phyloP scores from a whole-genome alignment of 2,329 filamentous ascomycete genomes.

The Trichoderma simmonsii region DNA sequence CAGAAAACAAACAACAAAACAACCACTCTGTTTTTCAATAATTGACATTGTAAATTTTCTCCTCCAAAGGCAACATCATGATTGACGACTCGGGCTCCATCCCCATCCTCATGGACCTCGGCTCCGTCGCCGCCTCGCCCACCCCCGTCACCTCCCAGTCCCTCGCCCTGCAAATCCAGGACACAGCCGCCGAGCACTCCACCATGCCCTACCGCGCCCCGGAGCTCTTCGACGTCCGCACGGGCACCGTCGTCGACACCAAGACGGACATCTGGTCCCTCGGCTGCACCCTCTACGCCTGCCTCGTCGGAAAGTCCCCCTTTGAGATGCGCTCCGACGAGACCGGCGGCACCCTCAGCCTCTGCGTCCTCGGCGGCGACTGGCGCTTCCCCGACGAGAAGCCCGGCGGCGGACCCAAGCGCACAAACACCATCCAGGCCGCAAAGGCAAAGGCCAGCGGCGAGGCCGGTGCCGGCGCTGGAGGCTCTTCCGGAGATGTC shows the following conservation, averaged over 20 bases:
- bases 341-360: conserved; percentile 87
- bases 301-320: conserved; percentile 91
- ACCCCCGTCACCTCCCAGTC: conserved; percentile 87
- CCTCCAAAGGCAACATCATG: conserved; percentile 80
- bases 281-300: conserved; percentile 96
- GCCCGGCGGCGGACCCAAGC: conserved; percentile 48
- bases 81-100: conserved; percentile 85
- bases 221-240: conserved; percentile 97
- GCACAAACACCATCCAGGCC: conserved; percentile 41
- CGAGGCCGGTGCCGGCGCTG: conserved; percentile 26
- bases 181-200: conserved; percentile 90
- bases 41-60: background rate
- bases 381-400: conserved; percentile 95
- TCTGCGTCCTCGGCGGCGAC: conserved; percentile 89
- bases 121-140: conserved; percentile 82
- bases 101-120: conserved; percentile 96
- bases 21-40: background rate
- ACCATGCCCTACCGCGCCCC: conserved; percentile 99
- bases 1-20: conserved; percentile 52
- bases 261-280: conserved; percentile 98
- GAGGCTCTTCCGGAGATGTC: conserved; percentile 30
- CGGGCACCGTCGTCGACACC: conserved; percentile 84
- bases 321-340: conserved; percentile 96
- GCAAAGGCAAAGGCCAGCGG: conserved; percentile 28
- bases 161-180: conserved; percentile 86